Evolutionary conservation across 768 basidiomycete species (phyloP), one percentile per base, ranked within the genome.

Genomic region (Hysterangium stoloniferum): DNA sequence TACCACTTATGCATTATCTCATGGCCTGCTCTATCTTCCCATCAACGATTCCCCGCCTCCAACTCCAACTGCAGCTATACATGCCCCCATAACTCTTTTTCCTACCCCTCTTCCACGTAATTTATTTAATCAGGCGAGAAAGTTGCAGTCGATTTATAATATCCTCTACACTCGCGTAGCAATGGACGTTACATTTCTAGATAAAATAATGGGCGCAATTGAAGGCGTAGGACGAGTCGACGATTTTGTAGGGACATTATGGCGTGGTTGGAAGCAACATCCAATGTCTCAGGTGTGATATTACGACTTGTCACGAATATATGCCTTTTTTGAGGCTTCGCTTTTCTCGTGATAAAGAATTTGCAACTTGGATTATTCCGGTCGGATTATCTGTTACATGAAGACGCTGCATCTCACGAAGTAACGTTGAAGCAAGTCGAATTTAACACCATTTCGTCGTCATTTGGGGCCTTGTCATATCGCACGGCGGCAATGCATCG

Each of bases 401-500:
- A 60, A 27, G 62, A 67, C 25, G 61, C 70, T 3, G 59, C 71
- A 12, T 65, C 68, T 5, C 15, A 37, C 6, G n/a, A 45, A 12
- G n/a, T 57, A n/a, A 48, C 58, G n/a, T 66, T 99, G 55, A 95
- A 93, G 63, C 95, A 99, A 67, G 95, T 98, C 35, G 95, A 99
- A 64, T 96, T 97, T 69, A 99, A 99, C 62, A 96, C 95, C 7
- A 94, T 97, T 55, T 90, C 93, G 2, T 79, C 84, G 0, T 93
- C 92, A 0, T 95, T 97, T 63, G 95, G 92, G 0, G 61, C 82
- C 1, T 71, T 97, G 12, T 87, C 87, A 0, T 72, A 86, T 55
- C 73, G 71, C 32, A 70, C 74, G 8, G 73, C 84, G 3, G 77
- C 79, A 20, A 64, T 97, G 62, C 95, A 98, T 66, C 74, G 82